phyloP scores from a whole-genome alignment of 768 basidiomycete species.

The Trametes cubensis region DNA sequence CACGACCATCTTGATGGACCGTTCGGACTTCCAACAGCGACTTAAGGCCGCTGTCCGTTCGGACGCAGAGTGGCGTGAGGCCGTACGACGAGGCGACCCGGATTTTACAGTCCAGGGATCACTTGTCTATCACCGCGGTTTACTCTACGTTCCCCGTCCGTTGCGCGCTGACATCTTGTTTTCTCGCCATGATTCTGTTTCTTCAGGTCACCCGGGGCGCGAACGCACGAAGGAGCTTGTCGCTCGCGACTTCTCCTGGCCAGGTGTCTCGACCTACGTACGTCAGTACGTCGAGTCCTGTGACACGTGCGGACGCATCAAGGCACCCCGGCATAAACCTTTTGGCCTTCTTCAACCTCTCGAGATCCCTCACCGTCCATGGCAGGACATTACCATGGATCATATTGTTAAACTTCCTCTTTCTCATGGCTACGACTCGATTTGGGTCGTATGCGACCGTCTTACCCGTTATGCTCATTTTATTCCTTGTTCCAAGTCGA shows the following conservation, averaged over 20 bases:
- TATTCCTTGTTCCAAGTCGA: slow-evolving; percentile 19
- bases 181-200: slow-evolving; percentile 39
- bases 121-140: slow-evolving; percentile 32
- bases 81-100: slow-evolving; percentile 18
- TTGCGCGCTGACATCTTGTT: slow-evolving; percentile 35
- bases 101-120: slow-evolving; percentile 20
- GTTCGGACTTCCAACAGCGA: background rate
- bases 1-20: slow-evolving; percentile 3
- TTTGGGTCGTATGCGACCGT: slow-evolving; percentile 25
- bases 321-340: slow-evolving; percentile 33
- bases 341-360: slow-evolving; percentile 38
- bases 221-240: slow-evolving; percentile 39
- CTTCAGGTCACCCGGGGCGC: slow-evolving; percentile 47
- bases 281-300: slow-evolving; percentile 37
- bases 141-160: slow-evolving; percentile 37
- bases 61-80: slow-evolving; percentile 13
- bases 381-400: slow-evolving; percentile 28
- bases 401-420: slow-evolving; percentile 29
- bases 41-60: slow-evolving; percentile 6
- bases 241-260: slow-evolving; percentile 38
- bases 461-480: slow-evolving; percentile 18
- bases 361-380: slow-evolving; percentile 27
- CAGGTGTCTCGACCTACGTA: slow-evolving; percentile 26
- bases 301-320: slow-evolving; percentile 34
- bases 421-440: slow-evolving; percentile 27